Base-by-base conservation (phyloP, 2,329 filamentous ascomycete species). In the Ophiostoma sp. region DNA sequence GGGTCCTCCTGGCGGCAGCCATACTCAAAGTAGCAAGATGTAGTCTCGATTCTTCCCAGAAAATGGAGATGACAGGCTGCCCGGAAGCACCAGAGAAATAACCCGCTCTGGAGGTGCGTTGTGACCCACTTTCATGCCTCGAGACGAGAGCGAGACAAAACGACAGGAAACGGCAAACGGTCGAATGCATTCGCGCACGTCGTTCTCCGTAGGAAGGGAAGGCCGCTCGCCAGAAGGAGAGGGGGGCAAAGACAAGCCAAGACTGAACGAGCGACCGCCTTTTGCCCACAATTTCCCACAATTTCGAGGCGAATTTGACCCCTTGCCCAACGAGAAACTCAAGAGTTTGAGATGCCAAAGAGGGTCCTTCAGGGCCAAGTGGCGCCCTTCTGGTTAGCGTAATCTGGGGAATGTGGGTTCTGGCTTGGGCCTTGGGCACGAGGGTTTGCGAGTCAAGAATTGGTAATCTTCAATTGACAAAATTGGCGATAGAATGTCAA, bases 401-500 rank as follows among this genome's bases (percentile, higher is more conserved):
- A 72, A 72, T 72, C 71, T 12, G 71, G 71, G 71, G 71, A 72
- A 72, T 71, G 70, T 71, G 70, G 70, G 31, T 71, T 71, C 36
- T 42, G 5, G 69, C 42, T 48, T 22, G 33, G 33, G 59, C 33
- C 59, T 25, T 25, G 12, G 59, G n/a, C 59, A 42, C 33, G 59
- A 39, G n/a, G 15, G 36, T 22, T 17, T 1, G 59, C 39, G 9
- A 25, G 19, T 63, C 19, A 8, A 63, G 59, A 22, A 6, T 28
- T n/a, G 33, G 11, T 0, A 63, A 25, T 42, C 19, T 63, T 63
- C 33, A 25, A 64, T 42, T 45, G 61, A 25, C 9, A n/a, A 45
- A 66, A 8, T 28, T 45, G n/a, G 33, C 22, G n/a, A 66, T 19
- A 3, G 19, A 15, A 28, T 25, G 22, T 11, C 7, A 17, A 33